Conservation (phyloP, 1,284 basidiomycete species). For the Pascua guehoae region DNA sequence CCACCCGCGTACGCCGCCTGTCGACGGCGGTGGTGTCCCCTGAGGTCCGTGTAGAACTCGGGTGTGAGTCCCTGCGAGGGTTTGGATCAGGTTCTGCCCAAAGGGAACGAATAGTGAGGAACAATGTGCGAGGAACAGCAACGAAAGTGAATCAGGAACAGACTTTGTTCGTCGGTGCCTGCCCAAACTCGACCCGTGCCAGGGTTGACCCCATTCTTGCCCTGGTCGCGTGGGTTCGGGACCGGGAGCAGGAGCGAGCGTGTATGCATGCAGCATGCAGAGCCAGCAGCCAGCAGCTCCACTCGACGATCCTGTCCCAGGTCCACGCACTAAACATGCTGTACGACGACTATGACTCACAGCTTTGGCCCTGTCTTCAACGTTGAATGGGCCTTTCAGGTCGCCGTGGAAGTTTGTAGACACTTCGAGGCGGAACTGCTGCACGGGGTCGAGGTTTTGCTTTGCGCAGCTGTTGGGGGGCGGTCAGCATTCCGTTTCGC, state of each 20-base stretch:
- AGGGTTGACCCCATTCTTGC: no score
- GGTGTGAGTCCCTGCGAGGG: conserved; percentile 57
- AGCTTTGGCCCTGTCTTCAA: conserved; percentile 67
- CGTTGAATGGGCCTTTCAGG: conserved; percentile 81
- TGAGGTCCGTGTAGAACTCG: conserved; percentile 68
- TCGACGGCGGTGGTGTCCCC: conserved; percentile 48
- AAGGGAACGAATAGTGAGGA: neutral
- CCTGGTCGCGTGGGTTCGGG: no score
- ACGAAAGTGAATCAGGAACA: neutral
- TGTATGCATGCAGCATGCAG: neutral
- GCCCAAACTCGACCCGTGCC: no score
- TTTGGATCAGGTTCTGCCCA: neutral
- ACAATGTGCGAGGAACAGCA: conserved; percentile 4
- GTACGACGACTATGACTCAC: conserved; percentile 18
- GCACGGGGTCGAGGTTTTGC: conserved; percentile 64
- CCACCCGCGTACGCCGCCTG: conserved; percentile 8
- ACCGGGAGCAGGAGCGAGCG: no score
- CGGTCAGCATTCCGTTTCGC: neutral
- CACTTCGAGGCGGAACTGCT: conserved; percentile 71
- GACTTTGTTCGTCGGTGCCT: no score
- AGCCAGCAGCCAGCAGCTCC: no score
- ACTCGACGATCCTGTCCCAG: no score
- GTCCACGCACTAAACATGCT: neutral
- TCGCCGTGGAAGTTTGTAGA: conserved; percentile 69
- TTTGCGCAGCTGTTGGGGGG: conserved; percentile 54